Percentiles rank a stretch among this genome's conserved stretches.
phyloP scores from a whole-genome alignment of 2,329 filamentous ascomycete species.

The Fusarium camptoceras region DNA sequence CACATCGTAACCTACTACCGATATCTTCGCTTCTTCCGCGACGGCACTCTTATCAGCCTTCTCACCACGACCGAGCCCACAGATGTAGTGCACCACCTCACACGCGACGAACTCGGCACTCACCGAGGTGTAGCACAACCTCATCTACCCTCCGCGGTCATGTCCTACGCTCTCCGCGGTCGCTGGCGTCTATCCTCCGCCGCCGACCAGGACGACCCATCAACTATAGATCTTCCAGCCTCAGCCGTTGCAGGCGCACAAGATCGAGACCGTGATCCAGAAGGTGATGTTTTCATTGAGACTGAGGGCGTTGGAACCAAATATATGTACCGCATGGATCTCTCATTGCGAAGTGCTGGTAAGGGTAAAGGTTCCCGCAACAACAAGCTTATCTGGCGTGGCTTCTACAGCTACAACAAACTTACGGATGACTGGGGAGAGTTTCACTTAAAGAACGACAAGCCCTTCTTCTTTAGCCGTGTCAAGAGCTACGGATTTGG shows the following conservation, averaged over 20 bases:
- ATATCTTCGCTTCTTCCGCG: constrained; percentile 93
- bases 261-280: constrained; percentile 51
- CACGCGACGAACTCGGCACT: constrained; percentile 72
- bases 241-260: not conserved
- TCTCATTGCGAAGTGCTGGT: constrained; percentile 75
- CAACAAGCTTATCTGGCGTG: constrained; percentile 89
- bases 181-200: constrained; percentile 63
- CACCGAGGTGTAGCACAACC: constrained; percentile 53
- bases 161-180: constrained; percentile 75
- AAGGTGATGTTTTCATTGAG: constrained; percentile 82
- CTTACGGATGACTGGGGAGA: constrained; percentile 91
- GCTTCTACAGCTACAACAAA: constrained; percentile 91
- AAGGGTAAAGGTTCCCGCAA: constrained; percentile 75
- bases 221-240: constrained; percentile 11
- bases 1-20: constrained; percentile 98
- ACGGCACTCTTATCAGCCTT: constrained; percentile 85
- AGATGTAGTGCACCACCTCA: constrained; percentile 89
- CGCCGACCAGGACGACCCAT: constrained; percentile 48
- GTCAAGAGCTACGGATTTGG: constrained; percentile 71
- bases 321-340: constrained; percentile 87
- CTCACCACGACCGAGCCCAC: constrained; percentile 83
- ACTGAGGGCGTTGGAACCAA: constrained; percentile 83
- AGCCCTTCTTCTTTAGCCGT: constrained; percentile 75
- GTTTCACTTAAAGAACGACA: constrained; percentile 75
- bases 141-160: constrained; percentile 61